phyloP scores from a whole-genome alignment of 2,329 filamentous ascomycete genomes.

The Fusarium irregulare region DNA sequence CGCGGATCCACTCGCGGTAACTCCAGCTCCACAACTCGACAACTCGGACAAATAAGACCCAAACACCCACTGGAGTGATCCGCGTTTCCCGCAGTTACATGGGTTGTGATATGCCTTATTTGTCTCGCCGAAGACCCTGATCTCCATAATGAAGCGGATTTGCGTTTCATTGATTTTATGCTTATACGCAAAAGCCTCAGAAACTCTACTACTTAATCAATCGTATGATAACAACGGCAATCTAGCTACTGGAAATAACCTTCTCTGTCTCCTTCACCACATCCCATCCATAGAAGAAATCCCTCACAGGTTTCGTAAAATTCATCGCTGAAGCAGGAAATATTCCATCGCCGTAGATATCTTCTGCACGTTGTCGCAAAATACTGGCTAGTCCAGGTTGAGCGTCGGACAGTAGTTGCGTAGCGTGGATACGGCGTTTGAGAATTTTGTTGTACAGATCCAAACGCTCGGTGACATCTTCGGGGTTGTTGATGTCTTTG shows the following conservation, averaged over 20 bases:
- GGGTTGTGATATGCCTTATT: neutral
- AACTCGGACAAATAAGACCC: neutral
- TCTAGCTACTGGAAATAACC: neutral
- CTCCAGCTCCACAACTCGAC: neutral
- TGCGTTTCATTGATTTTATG: accelerated
- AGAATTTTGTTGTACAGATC: neutral
- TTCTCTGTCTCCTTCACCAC: accelerated
- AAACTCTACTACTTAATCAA: too few relatives aligned
- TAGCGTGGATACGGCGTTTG: neutral
- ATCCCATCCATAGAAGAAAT: constrained; percentile 14
- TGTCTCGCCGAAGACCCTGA: neutral
- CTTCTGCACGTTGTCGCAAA: neutral
- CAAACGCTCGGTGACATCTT: accelerated
- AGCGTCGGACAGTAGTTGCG: neutral
- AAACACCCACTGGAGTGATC: neutral
- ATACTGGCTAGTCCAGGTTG: neutral
- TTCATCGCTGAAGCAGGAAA: neutral
- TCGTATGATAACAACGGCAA: too few relatives aligned
- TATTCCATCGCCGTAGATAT: neutral
- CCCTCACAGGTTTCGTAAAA: neutral
- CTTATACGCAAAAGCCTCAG: neutral
- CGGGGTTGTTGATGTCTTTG: accelerated
- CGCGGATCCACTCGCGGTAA: too few relatives aligned
- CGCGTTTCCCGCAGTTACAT: neutral
- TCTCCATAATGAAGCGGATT: neutral